phyloP scores from a whole-genome alignment of 148 eudicot species.

The Fagopyrum homotropicum region DNA sequence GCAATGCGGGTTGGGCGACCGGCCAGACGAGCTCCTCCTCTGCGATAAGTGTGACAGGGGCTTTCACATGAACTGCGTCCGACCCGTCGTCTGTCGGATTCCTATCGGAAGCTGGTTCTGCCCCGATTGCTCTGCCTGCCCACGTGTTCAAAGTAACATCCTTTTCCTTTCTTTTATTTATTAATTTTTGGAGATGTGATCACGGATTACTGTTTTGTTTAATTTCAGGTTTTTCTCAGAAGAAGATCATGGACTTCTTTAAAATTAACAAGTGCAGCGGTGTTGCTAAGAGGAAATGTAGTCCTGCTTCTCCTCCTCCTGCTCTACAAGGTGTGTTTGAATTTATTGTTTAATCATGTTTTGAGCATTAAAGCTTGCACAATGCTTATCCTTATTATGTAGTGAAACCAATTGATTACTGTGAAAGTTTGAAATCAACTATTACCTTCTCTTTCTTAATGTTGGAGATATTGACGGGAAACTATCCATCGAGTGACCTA shows the following conservation, averaged over 20 bases:
- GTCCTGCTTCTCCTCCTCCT: not conserved
- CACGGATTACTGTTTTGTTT: constrained; percentile 4
- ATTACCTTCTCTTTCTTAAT: not conserved
- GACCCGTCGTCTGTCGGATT: constrained; percentile 71
- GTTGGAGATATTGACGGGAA: not conserved
- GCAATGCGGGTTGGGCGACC: constrained; percentile 75
- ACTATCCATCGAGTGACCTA: not conserved
- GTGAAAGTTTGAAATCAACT: not conserved
- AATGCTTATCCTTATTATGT: not conserved
- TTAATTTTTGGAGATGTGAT: not conserved
- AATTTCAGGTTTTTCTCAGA: constrained; percentile 71
- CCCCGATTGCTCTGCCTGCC: constrained; percentile 40
- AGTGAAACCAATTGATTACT: not conserved
- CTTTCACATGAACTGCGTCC: constrained; percentile 64
- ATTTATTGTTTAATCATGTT: not conserved
- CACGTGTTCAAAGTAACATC: constrained; percentile 37
- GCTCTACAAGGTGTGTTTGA: not conserved
- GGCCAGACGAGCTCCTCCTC: constrained; percentile 46
- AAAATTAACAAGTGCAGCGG: constrained; percentile 57
- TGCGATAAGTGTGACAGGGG: constrained; percentile 81
- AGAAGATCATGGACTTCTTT: constrained; percentile 73
- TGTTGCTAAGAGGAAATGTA: constrained; percentile 6
- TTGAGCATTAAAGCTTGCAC: not conserved
- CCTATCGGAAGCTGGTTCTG: constrained; percentile 82
- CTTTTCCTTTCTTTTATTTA: not conserved